Base-by-base conservation (phyloP, 352 stramenopile species). In the Pythium grandisporangium region DNA sequence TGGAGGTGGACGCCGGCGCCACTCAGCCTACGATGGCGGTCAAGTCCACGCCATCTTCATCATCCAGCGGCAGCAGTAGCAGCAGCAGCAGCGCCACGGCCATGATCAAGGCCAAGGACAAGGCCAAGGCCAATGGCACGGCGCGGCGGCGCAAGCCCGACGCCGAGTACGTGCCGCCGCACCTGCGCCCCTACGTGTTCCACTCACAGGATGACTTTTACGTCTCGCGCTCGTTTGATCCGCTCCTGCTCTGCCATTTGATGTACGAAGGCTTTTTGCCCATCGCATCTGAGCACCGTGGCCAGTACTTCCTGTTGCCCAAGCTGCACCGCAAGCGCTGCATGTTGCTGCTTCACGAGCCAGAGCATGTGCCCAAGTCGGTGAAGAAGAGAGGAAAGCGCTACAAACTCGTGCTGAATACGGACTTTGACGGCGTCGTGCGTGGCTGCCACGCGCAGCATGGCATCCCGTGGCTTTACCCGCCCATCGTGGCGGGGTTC, bases 261-360 rank as follows among this genome's bases (percentile, higher is more conserved):
- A 97, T 97, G 84, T 84, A 70, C 44, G 84, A 96, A 53, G 91
- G 91, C n/a, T 98, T 97, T 46, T 62, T 98, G 43, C 91, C 91
- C 23, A 97, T 98, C 49, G 91, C 91, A 4, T 94, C 84, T 26
- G 67, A 91, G 33, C 83, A 75, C 57, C 61, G 66, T 22, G 63
- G 51, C 22, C 55, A 71, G 32, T 75, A 62, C 35, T 83, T 91
- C 44, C 53, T 96, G 32, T 49, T 96, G 40, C 85, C 87, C 10
- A 96, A 96, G 54, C 66, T 96, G 34, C 85, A 96, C 51, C 63
- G 80, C 30, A 63, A 95, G 58, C 81, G 92, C 30, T 97, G 84
- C 55, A 72, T 96, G 8, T 55, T 96, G 39, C 51, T 84, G 34
- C 47, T 92, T 4, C 53, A 76, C 5, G 34, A 49, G 0, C 64